These are phyloP conservation scores for Aspergillus felis DNA, from an alignment of 2,329 filamentous ascomycete species.

Conservation along the genomic window DNA sequence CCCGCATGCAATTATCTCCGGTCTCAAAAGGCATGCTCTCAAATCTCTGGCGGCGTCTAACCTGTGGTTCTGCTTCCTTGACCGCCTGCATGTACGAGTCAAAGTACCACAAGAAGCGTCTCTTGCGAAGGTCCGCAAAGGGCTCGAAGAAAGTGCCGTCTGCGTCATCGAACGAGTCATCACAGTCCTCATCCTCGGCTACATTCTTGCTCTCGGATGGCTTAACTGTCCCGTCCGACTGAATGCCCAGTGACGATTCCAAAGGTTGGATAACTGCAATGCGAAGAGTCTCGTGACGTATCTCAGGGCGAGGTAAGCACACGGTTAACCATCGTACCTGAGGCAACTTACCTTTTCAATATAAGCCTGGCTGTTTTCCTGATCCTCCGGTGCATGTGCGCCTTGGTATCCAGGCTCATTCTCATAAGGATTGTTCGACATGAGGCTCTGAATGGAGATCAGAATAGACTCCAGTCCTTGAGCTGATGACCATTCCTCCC, in stretches of 20 bases:
- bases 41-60: constrained; percentile 63
- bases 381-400: constrained; percentile 63
- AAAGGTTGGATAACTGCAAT: constrained; percentile 82
- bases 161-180: constrained; percentile 30
- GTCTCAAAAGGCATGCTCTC: constrained; percentile 85
- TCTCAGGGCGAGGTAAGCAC: constrained; percentile 49
- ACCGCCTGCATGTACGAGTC: constrained; percentile 76
- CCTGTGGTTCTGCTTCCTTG: constrained; percentile 50
- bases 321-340: constrained; percentile 6
- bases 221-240: constrained; percentile 46
- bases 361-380: constrained; percentile 70
- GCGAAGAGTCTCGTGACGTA: constrained; percentile 83
- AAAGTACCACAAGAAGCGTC: constrained; percentile 93
- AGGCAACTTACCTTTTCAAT: constrained; percentile 63
- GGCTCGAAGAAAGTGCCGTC: constrained; percentile 69
- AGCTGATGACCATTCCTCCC: constrained; percentile 94
- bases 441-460: constrained; percentile 91
- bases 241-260: constrained; percentile 71
- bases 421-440: constrained; percentile 90
- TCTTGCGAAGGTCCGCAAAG: constrained; percentile 86
- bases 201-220: constrained; percentile 23
- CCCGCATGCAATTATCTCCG: constrained; percentile 74
- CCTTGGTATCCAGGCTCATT: constrained; percentile 94
- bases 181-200: constrained; percentile 36
- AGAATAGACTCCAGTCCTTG: constrained; percentile 93